Base-by-base conservation (phyloP, 306 rosid species). In the Fragaria ananassa region DNA sequence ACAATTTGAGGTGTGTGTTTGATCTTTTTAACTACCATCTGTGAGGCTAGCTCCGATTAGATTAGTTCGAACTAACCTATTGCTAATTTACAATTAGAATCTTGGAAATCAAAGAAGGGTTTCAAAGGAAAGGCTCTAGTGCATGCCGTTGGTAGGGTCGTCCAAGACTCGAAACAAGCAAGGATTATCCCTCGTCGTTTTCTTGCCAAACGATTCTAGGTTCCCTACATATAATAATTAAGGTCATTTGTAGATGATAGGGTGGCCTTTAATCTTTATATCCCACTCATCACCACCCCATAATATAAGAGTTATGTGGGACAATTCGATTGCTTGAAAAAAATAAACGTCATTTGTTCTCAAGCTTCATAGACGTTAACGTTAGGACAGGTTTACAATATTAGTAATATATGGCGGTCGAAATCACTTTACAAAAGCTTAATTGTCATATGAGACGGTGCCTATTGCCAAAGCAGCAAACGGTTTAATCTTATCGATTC, bases 121-220 rank as follows among this genome's bases (percentile, higher is more conserved):
- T 64, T 7, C 71, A 71, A 60, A 83, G 35, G 73, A 73, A 78
- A 57, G 66, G 39, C 64, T 10, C 56, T 13, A 57, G 46, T 75
- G 66, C 47, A 45, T 23, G 25, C 25, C 25, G 58, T 71, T 64
- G 75, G 81, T 66, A 57, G 86, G 86, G 61, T 68, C 41, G 41
- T 6, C 70, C 54, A 53, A 6, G 34, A 27, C 31, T 63, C 19
- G 23, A 17, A 31, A 29, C 34, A 23, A 57, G 34, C 34, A 23
- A 57, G 23, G 67, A 31, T 37, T 37, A 74, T 42, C 79, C 54
- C 37, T 15, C 25, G 63, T 83, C 72, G 63, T 75, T 71, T 60
- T 54, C 65, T 39, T 62, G 70, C 83, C 75, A 71, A 73, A 76
- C 58, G 86, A 79, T 78, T 75, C 78, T 75, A 76, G 72, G 57